Base-by-base conservation (phyloP, 2,329 filamentous ascomycete genomes). In the Penicillium sp. region DNA sequence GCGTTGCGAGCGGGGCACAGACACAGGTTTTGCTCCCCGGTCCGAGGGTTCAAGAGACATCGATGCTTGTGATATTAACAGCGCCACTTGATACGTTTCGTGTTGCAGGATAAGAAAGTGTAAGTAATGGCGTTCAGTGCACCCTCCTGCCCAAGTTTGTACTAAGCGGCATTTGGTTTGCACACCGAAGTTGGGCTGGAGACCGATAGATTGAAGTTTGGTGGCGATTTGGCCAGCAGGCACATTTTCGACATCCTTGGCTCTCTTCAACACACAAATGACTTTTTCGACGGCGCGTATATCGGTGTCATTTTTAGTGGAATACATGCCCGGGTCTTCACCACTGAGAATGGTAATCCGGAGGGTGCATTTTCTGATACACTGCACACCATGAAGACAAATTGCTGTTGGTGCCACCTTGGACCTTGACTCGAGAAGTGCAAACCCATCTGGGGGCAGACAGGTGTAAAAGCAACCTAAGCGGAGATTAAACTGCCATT, bases 391-490 rank as follows among this genome's bases (percentile, higher is more conserved):
- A 8, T 57, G n/a, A n/a, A n/a, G n/a, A n/a, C 55, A 5, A 38
- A 26, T 63, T 64, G 37, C 49, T 52, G 11, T 47, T 35, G 2
- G 68, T 55, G 0, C 65, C 65, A 31, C 75, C 59, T 4, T 56
- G 26, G 1, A 81, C 77, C 2, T 60, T 53, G 2, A 77, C 78
- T 11, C 71, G 55, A 0, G 72, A 0, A 77, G 70, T 4, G 58
- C 66, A 35, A 81, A 74, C 48, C 79, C 80, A n/a, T 77, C 75
- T 0, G 78, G 74, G 74, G 4, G 70, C 1, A 81, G 65, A 56
- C 80, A 82, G 10, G 76, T 73, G 57, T 79, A 80, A 0, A 75
- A 70, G 56, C 69, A 78, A 0, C 75, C 73, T 72, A 8, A 43
- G 50, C 18, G 20, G 4, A 11, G 16, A 18, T 39, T 39, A 14